Conservation (phyloP, 495 filamentous ascomycete species). For the Penicillium roqueforti region DNA sequence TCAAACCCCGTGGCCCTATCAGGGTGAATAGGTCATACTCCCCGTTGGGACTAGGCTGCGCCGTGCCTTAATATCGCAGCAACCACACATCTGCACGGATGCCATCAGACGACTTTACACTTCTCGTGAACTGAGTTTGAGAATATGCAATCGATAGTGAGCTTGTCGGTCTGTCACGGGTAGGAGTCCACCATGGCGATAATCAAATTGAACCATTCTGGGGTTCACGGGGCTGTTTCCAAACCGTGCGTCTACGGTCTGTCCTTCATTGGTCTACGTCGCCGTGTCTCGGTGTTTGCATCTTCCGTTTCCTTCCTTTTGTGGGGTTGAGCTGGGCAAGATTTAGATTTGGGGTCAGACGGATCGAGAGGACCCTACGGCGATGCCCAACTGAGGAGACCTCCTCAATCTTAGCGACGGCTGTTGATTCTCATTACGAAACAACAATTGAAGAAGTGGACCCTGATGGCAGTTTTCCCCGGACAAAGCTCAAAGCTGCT, state of each 20-base stretch:
- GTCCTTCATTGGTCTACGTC: background rate
- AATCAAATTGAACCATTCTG: background rate
- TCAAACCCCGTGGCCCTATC: background rate
- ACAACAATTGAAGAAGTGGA: slow-evolving; percentile 5
- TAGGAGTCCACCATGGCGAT: background rate
- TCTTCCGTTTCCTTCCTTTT: background rate
- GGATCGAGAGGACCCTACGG: background rate
- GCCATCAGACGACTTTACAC: background rate
- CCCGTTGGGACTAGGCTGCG: slow-evolving; percentile 13
- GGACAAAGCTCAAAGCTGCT: background rate
- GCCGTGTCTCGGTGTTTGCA: background rate
- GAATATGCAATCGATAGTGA: background rate
- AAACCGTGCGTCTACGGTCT: background rate
- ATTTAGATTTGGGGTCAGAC: background rate
- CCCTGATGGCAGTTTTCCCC: background rate
- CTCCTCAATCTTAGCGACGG: background rate
- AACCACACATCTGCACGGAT: background rate
- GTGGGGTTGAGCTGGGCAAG: background rate
- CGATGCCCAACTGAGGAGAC: background rate
- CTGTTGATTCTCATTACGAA: background rate
- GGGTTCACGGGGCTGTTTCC: background rate
- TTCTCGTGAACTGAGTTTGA: background rate
- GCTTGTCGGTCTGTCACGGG: background rate
- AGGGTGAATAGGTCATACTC: slow-evolving; percentile 9
- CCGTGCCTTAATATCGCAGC: slow-evolving; percentile 17